Conservation (phyloP, 2,329 filamentous ascomycete genomes). For the Aureobasidium leucospermi region DNA sequence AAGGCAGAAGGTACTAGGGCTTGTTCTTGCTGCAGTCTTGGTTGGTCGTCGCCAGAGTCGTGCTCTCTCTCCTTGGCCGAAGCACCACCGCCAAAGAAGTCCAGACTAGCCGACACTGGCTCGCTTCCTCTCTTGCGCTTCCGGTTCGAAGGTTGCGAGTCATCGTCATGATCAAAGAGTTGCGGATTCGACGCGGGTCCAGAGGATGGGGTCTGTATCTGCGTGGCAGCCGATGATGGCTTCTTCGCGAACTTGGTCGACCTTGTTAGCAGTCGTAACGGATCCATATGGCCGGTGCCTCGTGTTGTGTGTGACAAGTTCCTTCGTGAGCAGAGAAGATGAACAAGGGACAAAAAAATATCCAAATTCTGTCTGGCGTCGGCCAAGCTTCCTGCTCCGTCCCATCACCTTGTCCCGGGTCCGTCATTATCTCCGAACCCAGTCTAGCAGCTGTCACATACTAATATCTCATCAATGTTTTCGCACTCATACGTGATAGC, state of each 20-base stretch:
- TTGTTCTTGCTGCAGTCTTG: not conserved
- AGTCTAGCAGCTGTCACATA: too few relatives aligned
- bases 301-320: not conserved
- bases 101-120: slow-evolving; percentile 29
- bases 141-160: not conserved
- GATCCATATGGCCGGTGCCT: slow-evolving; percentile 1
- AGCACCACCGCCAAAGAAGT: slow-evolving; percentile 34
- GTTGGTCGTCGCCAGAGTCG: slow-evolving; percentile 12
- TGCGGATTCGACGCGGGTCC: slow-evolving; percentile 13
- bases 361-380: too few relatives aligned
- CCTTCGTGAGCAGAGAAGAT: too few relatives aligned
- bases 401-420: too few relatives aligned
- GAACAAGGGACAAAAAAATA: not conserved
- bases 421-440: too few relatives aligned
- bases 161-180: slow-evolving; percentile 6
- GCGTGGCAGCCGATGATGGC: not conserved
- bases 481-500: not conserved
- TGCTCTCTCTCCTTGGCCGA: slow-evolving; percentile 10
- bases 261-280: slow-evolving; percentile 8
- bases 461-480: too few relatives aligned
- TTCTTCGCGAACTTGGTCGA: slow-evolving; percentile 10
- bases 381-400: too few relatives aligned
- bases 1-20: slow-evolving; percentile 31
- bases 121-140: slow-evolving; percentile 38
- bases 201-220: not conserved